phyloP scores from a whole-genome alignment of 2,329 filamentous ascomycete species.

The Hypoxylon rubiginosum region DNA sequence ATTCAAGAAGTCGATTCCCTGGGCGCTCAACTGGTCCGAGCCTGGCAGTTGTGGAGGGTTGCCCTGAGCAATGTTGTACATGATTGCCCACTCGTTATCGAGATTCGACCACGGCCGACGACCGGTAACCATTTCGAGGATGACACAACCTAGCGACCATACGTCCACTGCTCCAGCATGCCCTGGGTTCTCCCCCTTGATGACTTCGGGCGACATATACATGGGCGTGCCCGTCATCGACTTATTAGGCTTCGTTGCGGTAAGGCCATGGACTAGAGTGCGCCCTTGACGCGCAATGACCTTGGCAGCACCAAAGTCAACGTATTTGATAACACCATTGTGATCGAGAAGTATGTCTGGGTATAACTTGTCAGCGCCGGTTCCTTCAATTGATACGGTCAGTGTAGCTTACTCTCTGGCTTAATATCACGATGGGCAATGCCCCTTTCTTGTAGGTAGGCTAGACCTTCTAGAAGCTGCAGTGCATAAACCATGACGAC shows the following conservation, averaged over 20 bases:
- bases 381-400: slow-evolving; percentile 24
- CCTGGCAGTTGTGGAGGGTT: slow-evolving; percentile 89
- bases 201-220: slow-evolving; percentile 99
- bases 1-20: slow-evolving; percentile 89
- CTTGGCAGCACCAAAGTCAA: slow-evolving; percentile 98
- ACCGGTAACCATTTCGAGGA: slow-evolving; percentile 97
- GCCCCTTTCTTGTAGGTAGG: slow-evolving; percentile 90
- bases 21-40: slow-evolving; percentile 83
- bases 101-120: slow-evolving; percentile 93
- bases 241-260: slow-evolving; percentile 77
- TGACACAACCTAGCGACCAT: slow-evolving; percentile 96
- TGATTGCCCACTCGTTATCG: slow-evolving; percentile 99
- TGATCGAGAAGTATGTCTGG: slow-evolving; percentile 94
- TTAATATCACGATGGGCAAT: slow-evolving; percentile 99
- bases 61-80: slow-evolving; percentile 99
- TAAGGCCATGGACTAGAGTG: slow-evolving; percentile 78
- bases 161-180: slow-evolving; percentile 91
- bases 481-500: slow-evolving; percentile 97
- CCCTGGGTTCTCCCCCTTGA: slow-evolving; percentile 86
- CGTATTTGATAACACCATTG: slow-evolving; percentile 98
- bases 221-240: slow-evolving; percentile 98
- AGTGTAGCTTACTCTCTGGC: slow-evolving; percentile 82
- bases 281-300: slow-evolving; percentile 95
- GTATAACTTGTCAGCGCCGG: slow-evolving; percentile 45
- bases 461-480: slow-evolving; percentile 92